These are phyloP conservation scores for Bipolaris bicolor DNA, from an alignment of 2,329 filamentous ascomycete genomes.

Conservation along the genomic window DNA sequence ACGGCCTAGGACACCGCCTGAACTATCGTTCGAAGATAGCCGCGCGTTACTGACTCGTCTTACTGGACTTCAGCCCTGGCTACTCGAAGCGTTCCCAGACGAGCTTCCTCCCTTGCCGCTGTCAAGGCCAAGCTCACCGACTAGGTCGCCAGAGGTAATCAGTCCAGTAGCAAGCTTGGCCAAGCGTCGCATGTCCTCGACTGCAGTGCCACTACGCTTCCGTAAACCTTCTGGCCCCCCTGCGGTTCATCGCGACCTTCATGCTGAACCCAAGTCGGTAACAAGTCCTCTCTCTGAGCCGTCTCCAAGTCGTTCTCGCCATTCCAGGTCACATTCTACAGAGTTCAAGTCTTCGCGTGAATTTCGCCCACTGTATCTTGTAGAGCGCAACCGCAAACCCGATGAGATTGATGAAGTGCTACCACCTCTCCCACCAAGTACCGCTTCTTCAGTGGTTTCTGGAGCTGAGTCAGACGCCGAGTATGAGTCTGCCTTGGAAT, in stretches of 20 bases:
- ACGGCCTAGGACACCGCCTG: slow-evolving; percentile 41
- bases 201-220: slow-evolving; percentile 63
- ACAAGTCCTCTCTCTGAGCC: slow-evolving; percentile 36
- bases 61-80: slow-evolving; percentile 45
- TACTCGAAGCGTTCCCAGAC: slow-evolving; percentile 44
- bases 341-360: slow-evolving; percentile 66
- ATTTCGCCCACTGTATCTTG: slow-evolving; percentile 80
- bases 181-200: slow-evolving; percentile 46
- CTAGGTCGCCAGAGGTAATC: slow-evolving; percentile 32
- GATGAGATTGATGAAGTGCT: slow-evolving; percentile 50
- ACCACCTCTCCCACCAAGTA: slow-evolving; percentile 59
- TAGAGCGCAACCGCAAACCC: slow-evolving; percentile 64
- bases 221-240: slow-evolving; percentile 56
- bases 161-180: slow-evolving; percentile 24
- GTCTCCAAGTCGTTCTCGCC: slow-evolving; percentile 53
- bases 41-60: slow-evolving; percentile 43
- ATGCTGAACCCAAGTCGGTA: slow-evolving; percentile 42
- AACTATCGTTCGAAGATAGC: slow-evolving; percentile 40
- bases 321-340: slow-evolving; percentile 56
- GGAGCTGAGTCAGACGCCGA: slow-evolving; percentile 53
- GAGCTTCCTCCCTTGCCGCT: slow-evolving; percentile 43
- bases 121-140: slow-evolving; percentile 41
- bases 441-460: slow-evolving; percentile 46
- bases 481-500: slow-evolving; percentile 54
- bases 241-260: slow-evolving; percentile 50